Base-by-base conservation (phyloP, 495 filamentous ascomycete genomes). In the Penicillium longicatenatum region DNA sequence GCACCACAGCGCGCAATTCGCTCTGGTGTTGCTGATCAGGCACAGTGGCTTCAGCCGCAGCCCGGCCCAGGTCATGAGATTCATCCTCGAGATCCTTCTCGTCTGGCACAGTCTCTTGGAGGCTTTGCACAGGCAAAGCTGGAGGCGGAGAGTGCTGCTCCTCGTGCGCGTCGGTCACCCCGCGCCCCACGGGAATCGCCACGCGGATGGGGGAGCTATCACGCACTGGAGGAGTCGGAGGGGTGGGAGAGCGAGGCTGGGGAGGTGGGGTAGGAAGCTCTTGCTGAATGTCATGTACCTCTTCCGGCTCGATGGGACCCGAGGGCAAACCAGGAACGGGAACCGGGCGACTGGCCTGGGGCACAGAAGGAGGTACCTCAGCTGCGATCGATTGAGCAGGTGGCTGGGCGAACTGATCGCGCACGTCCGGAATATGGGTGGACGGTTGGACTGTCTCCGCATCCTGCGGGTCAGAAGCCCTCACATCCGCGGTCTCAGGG, bases 161-260 rank as follows among this genome's bases (percentile, higher is more conserved):
- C 50, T 80, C 79, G 14, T 81, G 73, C 22, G 70, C 71, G 64
- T 82, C 65, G 73, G 82, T 22, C 49, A 79, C 59, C 57, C 77
- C 79, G 52, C 90, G 86, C 31, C 84, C 79, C 57, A 98, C 89
- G 2, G 94, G 95, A 75, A 95, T 87, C 19, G 92, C 92, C 62
- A 98, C 80, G 41, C 89, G 88, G 58, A 96, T 87, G 11, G 95
- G 94, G 3, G 92, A 93, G 54, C 73, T 59, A 59, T 84, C 69
- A 61, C 82, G 75, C 54, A 79, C 69, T 42, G 75, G 69, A 64
- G 84, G 83, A 11, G 82, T 79, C 16, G 79, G 76, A 41, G 87
- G 87, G 31, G 81, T 85, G 35, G 86, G 86, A 48, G 84, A 86
- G 29, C 84, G 80, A 22, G 79, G 78, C 21, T 73, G 76, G 17